Evolutionary conservation across 371 early-diverging fungal genomes (phyloP).

Genomic region (Saksenaea oblongispora): DNA sequence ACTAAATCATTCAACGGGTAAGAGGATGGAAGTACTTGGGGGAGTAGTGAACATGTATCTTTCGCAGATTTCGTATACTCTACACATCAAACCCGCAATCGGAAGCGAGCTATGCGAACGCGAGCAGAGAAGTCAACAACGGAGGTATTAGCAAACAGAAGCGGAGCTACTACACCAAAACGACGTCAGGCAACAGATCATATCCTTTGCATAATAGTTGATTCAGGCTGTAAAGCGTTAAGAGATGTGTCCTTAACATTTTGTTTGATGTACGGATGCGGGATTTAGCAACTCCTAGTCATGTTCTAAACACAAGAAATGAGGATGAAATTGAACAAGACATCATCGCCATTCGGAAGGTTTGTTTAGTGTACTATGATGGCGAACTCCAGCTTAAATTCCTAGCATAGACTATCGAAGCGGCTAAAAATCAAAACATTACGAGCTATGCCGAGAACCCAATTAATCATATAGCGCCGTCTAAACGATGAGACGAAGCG

Average conservation of each 20-base stretch:
- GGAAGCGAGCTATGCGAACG: slow-evolving; percentile 25
- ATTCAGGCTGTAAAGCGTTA: not conserved
- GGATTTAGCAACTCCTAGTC: not conserved
- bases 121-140: slow-evolving; percentile 48
- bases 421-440: not conserved
- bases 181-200: not conserved
- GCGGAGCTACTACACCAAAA: not conserved
- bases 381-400: not conserved
- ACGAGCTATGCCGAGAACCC: not conserved
- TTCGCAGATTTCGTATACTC: slow-evolving; percentile 6
- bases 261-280: not conserved
- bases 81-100: slow-evolving; percentile 18
- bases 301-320: not conserved
- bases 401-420: not conserved
- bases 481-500: not conserved
- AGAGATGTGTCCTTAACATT: not conserved
- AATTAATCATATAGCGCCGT: not conserved
- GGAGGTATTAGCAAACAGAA: not conserved
- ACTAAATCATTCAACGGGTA: slow-evolving; percentile 3
- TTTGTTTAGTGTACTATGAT: not conserved
- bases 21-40: not conserved
- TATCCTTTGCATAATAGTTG: not conserved
- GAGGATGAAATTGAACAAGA: not conserved
- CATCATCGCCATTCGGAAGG: not conserved
- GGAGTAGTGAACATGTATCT: not conserved